Conservation (phyloP, 805 yeast species). For the Debaryomyces hansenii region DNA sequence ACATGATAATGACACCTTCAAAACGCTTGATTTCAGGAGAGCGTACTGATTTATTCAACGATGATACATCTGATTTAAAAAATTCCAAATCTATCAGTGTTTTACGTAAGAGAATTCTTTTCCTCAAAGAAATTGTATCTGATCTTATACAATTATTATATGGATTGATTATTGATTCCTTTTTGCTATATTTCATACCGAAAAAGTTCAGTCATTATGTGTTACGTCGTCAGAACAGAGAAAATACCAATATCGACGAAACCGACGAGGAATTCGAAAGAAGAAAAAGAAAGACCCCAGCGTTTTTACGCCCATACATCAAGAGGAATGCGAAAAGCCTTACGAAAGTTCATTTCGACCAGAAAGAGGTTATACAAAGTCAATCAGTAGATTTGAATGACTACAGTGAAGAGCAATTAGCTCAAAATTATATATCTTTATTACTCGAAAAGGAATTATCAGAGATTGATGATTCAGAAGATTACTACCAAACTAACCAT, state of each 20-base stretch:
- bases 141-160: constrained; percentile 21
- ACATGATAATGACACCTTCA: constrained; percentile 29
- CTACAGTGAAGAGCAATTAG: constrained; percentile 16
- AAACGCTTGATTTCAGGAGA: constrained; percentile 20
- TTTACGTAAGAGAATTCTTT: constrained; percentile 18
- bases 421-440: constrained; percentile 20
- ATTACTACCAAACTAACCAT: constrained; percentile 23
- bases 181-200: constrained; percentile 8
- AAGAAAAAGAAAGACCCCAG: constrained; percentile 22
- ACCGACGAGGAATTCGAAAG: constrained; percentile 15
- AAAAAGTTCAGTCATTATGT: constrained; percentile 2
- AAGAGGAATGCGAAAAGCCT: constrained; percentile 17
- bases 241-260: constrained; percentile 8
- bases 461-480: constrained; percentile 38
- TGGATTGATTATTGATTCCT: constrained; percentile 15
- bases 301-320: constrained; percentile 25
- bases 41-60: not conserved
- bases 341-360: constrained; percentile 7
- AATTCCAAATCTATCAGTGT: constrained; percentile 13
- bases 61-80: constrained; percentile 2
- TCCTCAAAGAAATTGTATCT: constrained; percentile 17
- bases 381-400: constrained; percentile 14
- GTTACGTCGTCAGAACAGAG: not conserved
- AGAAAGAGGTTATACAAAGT: not conserved
- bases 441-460: constrained; percentile 28